Conservation (phyloP, 495 filamentous ascomycete species). For the Trichodelitschia bisporula region DNA sequence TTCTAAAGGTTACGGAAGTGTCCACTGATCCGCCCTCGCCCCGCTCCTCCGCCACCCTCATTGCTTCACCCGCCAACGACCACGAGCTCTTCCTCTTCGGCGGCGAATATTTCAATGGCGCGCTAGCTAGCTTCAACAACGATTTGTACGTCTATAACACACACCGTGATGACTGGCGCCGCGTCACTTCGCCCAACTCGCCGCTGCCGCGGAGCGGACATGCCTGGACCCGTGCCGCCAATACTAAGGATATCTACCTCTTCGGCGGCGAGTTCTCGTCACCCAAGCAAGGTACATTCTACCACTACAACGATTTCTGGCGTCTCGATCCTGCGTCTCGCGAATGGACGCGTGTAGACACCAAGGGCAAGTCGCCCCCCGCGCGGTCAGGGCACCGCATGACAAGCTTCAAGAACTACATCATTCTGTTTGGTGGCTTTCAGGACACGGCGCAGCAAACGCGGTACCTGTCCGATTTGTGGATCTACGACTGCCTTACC, state of each 20-base stretch:
- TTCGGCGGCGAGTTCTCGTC: conserved; percentile 68
- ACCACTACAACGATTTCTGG: conserved; percentile 99
- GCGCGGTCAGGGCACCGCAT: conserved; percentile 85
- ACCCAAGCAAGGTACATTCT: conserved; percentile 94
- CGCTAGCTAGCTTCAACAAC: conserved; percentile 36
- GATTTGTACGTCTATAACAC: conserved; percentile 75
- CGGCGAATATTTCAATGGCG: conserved; percentile 47
- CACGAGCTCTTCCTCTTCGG: conserved; percentile 87
- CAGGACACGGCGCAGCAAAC: conserved; percentile 88
- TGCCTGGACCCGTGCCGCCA: conserved; percentile 73
- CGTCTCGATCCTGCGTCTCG: conserved; percentile 52
- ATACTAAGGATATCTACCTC: conserved; percentile 64
- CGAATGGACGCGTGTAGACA: conserved; percentile 79
- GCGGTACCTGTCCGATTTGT: conserved; percentile 57
- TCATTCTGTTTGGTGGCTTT: conserved; percentile 61
- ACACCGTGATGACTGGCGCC: conserved; percentile 66
- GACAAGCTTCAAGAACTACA: conserved; percentile 77
- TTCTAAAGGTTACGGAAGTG: conserved; percentile 76
- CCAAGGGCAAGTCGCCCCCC: conserved; percentile 66
- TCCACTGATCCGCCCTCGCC: conserved; percentile 50
- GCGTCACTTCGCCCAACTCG: conserved; percentile 71
- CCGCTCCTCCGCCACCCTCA: conserved; percentile 50
- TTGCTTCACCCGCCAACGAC: conserved; percentile 60
- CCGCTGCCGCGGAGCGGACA: conserved; percentile 81
- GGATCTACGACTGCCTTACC: conserved; percentile 43